A percentile compares a stretch with the other conserved stretches of the same genome.
Conservation (phyloP, 139 green algal species). For the Pleodorina starrii region DNA sequence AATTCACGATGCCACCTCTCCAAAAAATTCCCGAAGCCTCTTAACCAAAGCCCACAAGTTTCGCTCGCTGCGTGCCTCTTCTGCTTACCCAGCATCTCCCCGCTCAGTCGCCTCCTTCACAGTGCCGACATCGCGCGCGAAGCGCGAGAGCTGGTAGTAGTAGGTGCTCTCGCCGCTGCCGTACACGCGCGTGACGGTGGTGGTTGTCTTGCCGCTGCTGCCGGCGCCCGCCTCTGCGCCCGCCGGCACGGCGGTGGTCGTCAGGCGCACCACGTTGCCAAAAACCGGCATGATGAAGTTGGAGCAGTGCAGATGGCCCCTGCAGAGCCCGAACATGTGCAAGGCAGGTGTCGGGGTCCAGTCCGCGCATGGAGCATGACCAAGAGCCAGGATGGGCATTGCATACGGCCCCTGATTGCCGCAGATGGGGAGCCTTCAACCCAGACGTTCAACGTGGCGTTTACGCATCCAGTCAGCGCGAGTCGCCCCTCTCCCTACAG, state of each 20-base stretch:
- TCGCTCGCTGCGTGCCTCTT: too few species aligned
- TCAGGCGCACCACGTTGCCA: slow-evolving; percentile 48
- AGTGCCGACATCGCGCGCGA: slow-evolving; percentile 23
- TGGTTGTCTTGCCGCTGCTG: neutral
- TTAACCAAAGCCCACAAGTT: too few species aligned
- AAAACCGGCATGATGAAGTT: slow-evolving; percentile 61
- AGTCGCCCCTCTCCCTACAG: too few species aligned
- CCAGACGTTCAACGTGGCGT: too few species aligned
- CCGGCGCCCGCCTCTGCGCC: neutral
- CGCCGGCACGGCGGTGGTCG: neutral
- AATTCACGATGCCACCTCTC: too few species aligned
- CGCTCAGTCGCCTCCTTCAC: neutral
- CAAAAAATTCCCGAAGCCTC: too few species aligned
- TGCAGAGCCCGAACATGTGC: too few species aligned
- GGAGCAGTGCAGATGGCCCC: slow-evolving; percentile 31
- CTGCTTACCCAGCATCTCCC: neutral
- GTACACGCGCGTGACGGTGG: slow-evolving; percentile 33
- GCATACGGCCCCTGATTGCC: too few species aligned
- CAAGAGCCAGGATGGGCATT: too few species aligned
- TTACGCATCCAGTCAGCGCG: too few species aligned
- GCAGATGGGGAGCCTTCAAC: too few species aligned
- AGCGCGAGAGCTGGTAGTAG: slow-evolving; percentile 55
- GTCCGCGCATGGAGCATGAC: too few species aligned
- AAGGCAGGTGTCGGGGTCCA: neutral
- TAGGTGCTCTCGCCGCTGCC: slow-evolving; percentile 53